phyloP scores from a whole-genome alignment of 306 rosid genomes.

The Medicago lupulina region DNA sequence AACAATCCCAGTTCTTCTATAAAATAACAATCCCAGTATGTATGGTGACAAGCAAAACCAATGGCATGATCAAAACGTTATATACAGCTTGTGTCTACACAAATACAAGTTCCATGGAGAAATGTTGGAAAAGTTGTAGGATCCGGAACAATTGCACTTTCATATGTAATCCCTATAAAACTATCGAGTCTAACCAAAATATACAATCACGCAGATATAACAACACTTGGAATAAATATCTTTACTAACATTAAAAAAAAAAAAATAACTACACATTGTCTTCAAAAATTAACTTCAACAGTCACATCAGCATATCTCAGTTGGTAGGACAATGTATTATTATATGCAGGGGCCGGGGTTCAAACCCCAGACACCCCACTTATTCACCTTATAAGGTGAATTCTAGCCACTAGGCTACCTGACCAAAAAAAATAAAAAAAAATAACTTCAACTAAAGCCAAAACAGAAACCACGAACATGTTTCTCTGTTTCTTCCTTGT shows the following conservation, averaged over 20 bases:
- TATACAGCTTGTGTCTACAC: conserved; percentile 9
- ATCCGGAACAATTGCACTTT: conserved; percentile 3
- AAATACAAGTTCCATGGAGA: not conserved
- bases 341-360: too few species aligned
- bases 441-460: conserved; percentile 10
- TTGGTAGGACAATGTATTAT: too few species aligned
- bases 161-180: conserved; percentile 27
- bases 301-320: too few species aligned
- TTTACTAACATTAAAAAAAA: too few species aligned
- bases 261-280: not conserved
- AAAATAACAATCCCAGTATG: not conserved
- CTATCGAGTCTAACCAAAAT: conserved; percentile 5
- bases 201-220: not conserved
- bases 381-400: too few species aligned
- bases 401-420: too few species aligned
- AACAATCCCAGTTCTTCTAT: not conserved
- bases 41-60: not conserved
- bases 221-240: conserved; percentile 12
- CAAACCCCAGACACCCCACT: too few species aligned
- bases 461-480: conserved; percentile 15
- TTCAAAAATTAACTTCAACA: conserved; percentile 24
- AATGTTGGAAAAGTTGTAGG: not conserved
- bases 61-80: conserved; percentile 1
- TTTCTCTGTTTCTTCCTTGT: not conserved
- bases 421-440: too few species aligned